These are phyloP conservation scores for Saksenaea vasiformis DNA, from an alignment of 371 early-diverging fungal species.

Conservation along the genomic window DNA sequence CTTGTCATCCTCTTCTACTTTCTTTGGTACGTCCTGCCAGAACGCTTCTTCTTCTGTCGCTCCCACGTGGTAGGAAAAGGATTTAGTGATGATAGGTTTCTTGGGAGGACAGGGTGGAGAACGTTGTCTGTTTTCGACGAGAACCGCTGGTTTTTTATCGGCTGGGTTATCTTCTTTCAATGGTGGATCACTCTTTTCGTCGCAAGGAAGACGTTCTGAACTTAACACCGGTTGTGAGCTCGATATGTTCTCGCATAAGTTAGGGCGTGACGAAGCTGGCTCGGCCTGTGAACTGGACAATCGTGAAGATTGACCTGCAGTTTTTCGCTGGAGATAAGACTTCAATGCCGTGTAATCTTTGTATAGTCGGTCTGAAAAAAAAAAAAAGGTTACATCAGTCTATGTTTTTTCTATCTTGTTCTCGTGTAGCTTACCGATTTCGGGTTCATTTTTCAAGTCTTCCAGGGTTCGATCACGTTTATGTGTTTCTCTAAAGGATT, in stretches of 20 bases:
- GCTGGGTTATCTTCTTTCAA: background rate
- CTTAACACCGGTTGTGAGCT: background rate
- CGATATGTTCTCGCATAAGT: background rate
- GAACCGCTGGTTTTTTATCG: background rate
- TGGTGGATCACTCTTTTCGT: background rate
- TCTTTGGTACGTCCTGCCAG: background rate
- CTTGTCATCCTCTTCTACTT: background rate
- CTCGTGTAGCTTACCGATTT: background rate
- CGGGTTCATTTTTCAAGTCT: background rate
- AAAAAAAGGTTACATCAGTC: background rate
- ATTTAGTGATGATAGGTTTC: background rate
- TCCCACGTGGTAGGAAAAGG: background rate
- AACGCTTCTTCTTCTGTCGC: background rate
- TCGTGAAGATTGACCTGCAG: background rate
- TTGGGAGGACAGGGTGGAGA: background rate
- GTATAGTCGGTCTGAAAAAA: background rate
- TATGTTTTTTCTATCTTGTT: background rate
- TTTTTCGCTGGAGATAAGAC: background rate
- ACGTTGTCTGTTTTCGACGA: background rate
- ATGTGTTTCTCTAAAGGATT: background rate
- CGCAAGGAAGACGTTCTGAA: background rate
- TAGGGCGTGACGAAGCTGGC: background rate
- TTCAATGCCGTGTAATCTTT: background rate
- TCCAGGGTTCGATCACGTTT: background rate
- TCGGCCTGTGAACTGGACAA: background rate